phyloP scores from a whole-genome alignment of 1,284 basidiomycete species.

The Rhizopogon parksii region DNA sequence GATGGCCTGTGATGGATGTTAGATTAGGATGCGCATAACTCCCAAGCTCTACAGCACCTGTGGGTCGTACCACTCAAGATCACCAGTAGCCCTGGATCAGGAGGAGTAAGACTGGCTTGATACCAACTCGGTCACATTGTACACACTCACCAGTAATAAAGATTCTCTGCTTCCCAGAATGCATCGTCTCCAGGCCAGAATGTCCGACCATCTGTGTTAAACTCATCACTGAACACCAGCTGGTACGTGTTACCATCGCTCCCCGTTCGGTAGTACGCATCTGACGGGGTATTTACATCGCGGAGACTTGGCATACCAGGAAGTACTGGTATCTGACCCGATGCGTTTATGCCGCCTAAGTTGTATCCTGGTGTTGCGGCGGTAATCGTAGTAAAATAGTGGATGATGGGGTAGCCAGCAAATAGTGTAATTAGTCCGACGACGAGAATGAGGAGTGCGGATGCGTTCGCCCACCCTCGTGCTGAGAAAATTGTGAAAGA shows the following conservation, averaged over 20 bases:
- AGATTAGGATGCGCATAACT: background rate
- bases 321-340: conserved; percentile 64
- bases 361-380: conserved; percentile 51
- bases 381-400: conserved; percentile 35
- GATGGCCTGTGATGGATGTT: conserved; percentile 39
- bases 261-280: conserved; percentile 47
- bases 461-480: conserved; percentile 68
- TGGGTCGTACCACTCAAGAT: conserved; percentile 83
- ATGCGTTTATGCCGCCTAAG: conserved; percentile 68
- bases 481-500: conserved; percentile 60
- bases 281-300: conserved; percentile 62
- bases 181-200: conserved; percentile 78
- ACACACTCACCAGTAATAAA: conserved; percentile 59
- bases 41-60: conserved; percentile 33
- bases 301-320: conserved; percentile 53
- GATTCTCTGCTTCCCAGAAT: conserved; percentile 68
- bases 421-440: conserved; percentile 61
- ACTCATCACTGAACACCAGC: conserved; percentile 91
- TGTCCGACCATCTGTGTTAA: conserved; percentile 70
- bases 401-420: conserved; percentile 75
- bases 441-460: conserved; percentile 54
- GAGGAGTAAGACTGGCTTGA: background rate
- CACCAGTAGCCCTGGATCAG: conserved; percentile 61
- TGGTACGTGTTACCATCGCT: conserved; percentile 72
- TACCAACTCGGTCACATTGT: background rate